Base-by-base conservation (phyloP, 441 rosid genomes). In the Aleurites moluccanus region DNA sequence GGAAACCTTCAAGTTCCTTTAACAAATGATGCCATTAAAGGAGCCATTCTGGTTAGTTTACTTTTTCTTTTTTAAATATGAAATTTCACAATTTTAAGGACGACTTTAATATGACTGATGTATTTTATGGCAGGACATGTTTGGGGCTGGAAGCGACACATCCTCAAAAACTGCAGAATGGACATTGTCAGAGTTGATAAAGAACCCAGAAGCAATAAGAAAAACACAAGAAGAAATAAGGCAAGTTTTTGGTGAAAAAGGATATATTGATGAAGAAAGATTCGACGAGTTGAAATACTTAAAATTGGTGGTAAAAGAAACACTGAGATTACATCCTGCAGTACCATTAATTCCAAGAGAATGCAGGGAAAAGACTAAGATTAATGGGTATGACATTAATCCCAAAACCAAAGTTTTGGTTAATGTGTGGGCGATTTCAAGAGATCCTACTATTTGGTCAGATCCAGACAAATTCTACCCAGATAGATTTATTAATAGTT, bases 1-100 rank as follows among this genome's bases (percentile, higher is more conserved):
- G 67, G 67, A 35, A 38, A 64, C 10, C 47, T 64, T 15, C 14
- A 18, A 35, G 67, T 64, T 18, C 67, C 67, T 8, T 64, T 64
- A n/a, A 64, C 67, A 13, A 5, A 64, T 6, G 67, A 64, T 3
- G 38, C 21, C 45, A 64, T 64, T 27, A 64, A 64, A 64, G 67
- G 47, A 35, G 38, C 67, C 20, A 64, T 64, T 64, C 27, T 35
- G 67, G 49, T 64, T 4, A 23, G 44, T 6, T 1, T 0, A 14
- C 33, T 2, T 30, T 2, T 2, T 21, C 6, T 14, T n/a, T 30
- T 14, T 15, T 30, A 35, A 4, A 35, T 4, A 35, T 4, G 7
- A 35, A 35, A 35, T 35, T 1, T 30, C 33, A 30, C 38, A 35
- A 7, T 35, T 35, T 35, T 35, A 35, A 7, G 5, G 7, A 6